Evolutionary conservation across 495 filamentous ascomycete species (phyloP).

Genomic region (Tuber indicum): DNA sequence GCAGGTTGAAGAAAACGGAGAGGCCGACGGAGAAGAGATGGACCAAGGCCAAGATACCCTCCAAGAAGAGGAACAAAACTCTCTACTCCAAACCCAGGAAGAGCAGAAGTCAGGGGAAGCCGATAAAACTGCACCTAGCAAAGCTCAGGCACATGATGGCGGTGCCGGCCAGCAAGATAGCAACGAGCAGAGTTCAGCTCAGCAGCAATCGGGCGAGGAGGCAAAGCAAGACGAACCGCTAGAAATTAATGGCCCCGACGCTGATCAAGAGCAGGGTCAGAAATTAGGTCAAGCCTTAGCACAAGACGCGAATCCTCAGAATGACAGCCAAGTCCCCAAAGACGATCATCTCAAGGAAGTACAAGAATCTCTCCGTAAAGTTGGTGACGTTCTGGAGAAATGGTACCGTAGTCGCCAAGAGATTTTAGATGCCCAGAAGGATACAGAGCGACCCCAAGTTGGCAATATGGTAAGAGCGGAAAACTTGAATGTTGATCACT

Average conservation of each 20-base stretch:
- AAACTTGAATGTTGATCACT: background rate
- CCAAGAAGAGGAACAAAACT: constrained; percentile 47
- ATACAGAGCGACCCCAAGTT: constrained; percentile 53
- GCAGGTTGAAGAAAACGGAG: constrained; percentile 43
- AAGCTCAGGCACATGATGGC: constrained; percentile 52
- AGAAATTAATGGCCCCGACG: constrained; percentile 45
- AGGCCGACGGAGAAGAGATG: constrained; percentile 46
- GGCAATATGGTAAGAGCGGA: constrained; percentile 39
- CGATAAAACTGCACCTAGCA: constrained; percentile 63
- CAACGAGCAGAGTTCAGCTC: constrained; percentile 40
- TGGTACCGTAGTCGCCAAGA: constrained; percentile 82
- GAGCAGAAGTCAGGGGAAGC: constrained; percentile 49
- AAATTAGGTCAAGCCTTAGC: constrained; percentile 47
- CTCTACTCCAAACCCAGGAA: constrained; percentile 41
- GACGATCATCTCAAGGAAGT: constrained; percentile 48
- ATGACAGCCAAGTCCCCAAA: constrained; percentile 47
- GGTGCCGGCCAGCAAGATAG: constrained; percentile 42
- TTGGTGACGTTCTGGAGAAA: constrained; percentile 85
- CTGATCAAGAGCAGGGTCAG: constrained; percentile 44
- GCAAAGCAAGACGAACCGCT: constrained; percentile 27
- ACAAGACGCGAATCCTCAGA: constrained; percentile 47
- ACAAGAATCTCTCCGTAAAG: constrained; percentile 70
- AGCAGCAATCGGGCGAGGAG: constrained; percentile 49
- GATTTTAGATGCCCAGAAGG: constrained; percentile 62
- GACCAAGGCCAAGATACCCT: constrained; percentile 47